Conservation (phyloP, 768 basidiomycete genomes). For the Rhodocollybia butyracea region DNA sequence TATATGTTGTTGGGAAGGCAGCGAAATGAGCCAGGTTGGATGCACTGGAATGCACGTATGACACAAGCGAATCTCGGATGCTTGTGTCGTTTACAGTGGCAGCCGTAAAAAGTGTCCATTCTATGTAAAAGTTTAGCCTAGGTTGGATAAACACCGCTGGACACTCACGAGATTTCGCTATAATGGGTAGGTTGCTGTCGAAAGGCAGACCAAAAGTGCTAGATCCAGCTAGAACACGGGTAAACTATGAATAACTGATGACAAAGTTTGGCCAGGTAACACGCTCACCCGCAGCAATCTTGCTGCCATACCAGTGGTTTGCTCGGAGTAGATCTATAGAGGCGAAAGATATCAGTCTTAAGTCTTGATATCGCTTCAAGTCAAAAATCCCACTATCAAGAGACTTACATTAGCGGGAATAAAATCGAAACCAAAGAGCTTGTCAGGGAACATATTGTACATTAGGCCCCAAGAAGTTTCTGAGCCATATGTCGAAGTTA, state of each 20-base stretch:
- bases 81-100: neutral
- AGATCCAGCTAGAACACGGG: no score
- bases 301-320: neutral
- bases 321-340: neutral
- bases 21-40: neutral
- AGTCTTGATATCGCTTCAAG: no score
- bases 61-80: neutral
- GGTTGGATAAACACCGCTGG: neutral
- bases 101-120: constrained; percentile 10
- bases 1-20: constrained; percentile 9
- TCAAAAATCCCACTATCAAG: no score
- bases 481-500: constrained; percentile 10
- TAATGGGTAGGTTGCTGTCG: neutral
- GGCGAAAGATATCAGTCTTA: no score
- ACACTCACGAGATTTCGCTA: constrained; percentile 8
- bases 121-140: neutral
- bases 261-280: neutral
- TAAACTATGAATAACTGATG: neutral
- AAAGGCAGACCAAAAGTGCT: constrained; percentile 5
- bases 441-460: constrained; percentile 47
- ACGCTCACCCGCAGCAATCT: neutral
- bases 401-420: constrained; percentile 3
- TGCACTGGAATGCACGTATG: constrained; percentile 6
- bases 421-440: constrained; percentile 25
- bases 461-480: constrained; percentile 28